These are phyloP conservation scores for Aspergillus tanneri DNA, from an alignment of 2,329 filamentous ascomycete genomes.

Conservation along the genomic window DNA sequence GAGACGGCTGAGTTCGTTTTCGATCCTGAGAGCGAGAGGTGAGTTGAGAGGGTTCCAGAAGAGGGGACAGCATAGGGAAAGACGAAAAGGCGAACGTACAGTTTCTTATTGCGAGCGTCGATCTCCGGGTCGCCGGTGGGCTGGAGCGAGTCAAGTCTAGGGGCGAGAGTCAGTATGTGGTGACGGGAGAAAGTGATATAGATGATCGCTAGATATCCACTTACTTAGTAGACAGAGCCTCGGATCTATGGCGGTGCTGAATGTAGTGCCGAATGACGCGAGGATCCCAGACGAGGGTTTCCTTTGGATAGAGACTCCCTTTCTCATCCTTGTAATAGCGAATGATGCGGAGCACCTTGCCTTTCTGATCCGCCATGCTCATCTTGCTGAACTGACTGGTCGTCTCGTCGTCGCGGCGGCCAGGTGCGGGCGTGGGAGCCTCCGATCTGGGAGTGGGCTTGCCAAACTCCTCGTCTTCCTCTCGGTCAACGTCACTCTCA, in stretches of 20 bases:
- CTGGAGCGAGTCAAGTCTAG: slow-evolving; percentile 58
- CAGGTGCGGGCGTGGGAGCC: slow-evolving; percentile 58
- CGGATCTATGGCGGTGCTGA: slow-evolving; percentile 69
- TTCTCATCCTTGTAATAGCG: slow-evolving; percentile 64
- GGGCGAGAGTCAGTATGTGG: slow-evolving; percentile 10
- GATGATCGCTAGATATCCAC: too few species aligned
- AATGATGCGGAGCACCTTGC: slow-evolving; percentile 70
- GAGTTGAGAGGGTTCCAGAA: background rate
- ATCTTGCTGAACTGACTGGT: slow-evolving; percentile 73
- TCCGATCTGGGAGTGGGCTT: slow-evolving; percentile 66
- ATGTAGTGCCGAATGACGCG: slow-evolving; percentile 87
- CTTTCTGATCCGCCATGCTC: slow-evolving; percentile 66
- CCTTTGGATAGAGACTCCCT: slow-evolving; percentile 61
- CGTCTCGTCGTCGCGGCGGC: slow-evolving; percentile 68
- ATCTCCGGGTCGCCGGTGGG: slow-evolving; percentile 67
- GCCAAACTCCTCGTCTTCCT: slow-evolving; percentile 50
- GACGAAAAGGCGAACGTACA: slow-evolving; percentile 46
- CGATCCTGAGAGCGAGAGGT: slow-evolving; percentile 54
- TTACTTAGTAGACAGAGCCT: slow-evolving; percentile 72
- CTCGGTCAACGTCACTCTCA: slow-evolving; percentile 61
- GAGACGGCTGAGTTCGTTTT: slow-evolving; percentile 76
- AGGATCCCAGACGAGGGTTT: slow-evolving; percentile 69
- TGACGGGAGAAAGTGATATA: background rate
- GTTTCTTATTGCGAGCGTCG: slow-evolving; percentile 61
- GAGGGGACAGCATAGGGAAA: background rate